Base-by-base conservation (phyloP, 164 flowering plant species). In the Magnolia changhungtana region DNA sequence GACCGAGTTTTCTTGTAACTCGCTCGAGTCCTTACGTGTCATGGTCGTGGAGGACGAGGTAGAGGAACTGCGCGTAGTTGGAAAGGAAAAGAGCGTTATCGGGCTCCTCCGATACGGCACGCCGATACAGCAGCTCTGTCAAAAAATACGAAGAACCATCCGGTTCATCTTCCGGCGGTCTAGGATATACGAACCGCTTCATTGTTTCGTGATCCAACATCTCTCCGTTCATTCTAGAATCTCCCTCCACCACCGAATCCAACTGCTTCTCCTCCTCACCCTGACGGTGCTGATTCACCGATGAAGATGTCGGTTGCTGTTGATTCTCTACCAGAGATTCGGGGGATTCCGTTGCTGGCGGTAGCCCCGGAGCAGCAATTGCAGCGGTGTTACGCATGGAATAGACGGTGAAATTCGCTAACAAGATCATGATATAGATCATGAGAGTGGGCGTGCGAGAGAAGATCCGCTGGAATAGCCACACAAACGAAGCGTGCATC, bases 51-150 rank as follows among this genome's bases (percentile, higher is more conserved):
- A 86, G 85, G 59, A 96, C 96, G 50, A 91, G 87, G 87, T 81
- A 87, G 79, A 96, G 96, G 81, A 96, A 96, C 78, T 93, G 95
- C 6, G 96, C 99, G 78, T 88, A 96, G 74, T 96, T 96, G 81
- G 88, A 83, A 6, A 96, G 91, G 8, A 96, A 83, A 13, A 93
- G 90, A 21, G 97, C 68, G 72, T 93, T 92, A 63, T 75, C 69
- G 5, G 98, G 96, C 13, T 93, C 98, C 10, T 77, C 86, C 20
- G 83, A 21, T 63, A 93, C 63, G 8, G 87, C 86, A 31, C 78
- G 80, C 82, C 86, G 97, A 77, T 93, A 96, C 1, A 84, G 45
- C 23, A 88, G 89, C 78, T 92, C 96, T 6, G 99, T 91, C 74
- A 82, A 83, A 18, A 79, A 77, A 63, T 83, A 86, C 8, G 83